phyloP scores from a whole-genome alignment of 2,329 filamentous ascomycete genomes.

The Curvularia spicifera region DNA sequence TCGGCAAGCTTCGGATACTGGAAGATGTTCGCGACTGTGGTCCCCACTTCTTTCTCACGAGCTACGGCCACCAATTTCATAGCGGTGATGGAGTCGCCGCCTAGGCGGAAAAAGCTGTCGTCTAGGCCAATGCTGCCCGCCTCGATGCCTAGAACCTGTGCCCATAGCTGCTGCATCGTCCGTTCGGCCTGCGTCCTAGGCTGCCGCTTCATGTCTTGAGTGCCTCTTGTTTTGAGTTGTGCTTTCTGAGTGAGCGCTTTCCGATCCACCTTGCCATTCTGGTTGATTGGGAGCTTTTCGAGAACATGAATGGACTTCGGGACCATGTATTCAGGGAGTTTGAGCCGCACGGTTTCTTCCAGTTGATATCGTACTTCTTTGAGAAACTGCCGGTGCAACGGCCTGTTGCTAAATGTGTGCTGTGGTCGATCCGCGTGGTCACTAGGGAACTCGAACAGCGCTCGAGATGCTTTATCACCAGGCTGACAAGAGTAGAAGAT shows the following conservation, averaged over 20 bases:
- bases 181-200: no score
- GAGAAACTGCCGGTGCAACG: constrained; percentile 1
- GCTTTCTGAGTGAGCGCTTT: constrained; percentile 25
- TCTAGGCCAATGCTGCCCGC: constrained; percentile 16
- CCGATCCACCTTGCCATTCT: constrained; percentile 24
- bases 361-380: constrained; percentile 9
- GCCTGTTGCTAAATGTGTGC: neutral
- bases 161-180: neutral
- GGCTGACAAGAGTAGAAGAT: constrained; percentile 5
- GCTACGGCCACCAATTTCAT: constrained; percentile 35
- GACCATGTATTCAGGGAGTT: constrained; percentile 29
- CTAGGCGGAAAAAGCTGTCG: constrained; percentile 53
- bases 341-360: neutral
- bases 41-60: neutral
- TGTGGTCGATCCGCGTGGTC: neutral
- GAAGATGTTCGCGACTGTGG: neutral
- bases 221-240: no score
- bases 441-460: constrained; percentile 2
- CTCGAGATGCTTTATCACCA: no score
- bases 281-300: constrained; percentile 29
- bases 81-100: constrained; percentile 54
- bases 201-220: no score
- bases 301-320: constrained; percentile 39
- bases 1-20: constrained; percentile 2
- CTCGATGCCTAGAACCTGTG: neutral